Base-by-base conservation (phyloP, 225 moss, liverwort and hornwort genomes). In the Pseudoscleropodium purum region DNA sequence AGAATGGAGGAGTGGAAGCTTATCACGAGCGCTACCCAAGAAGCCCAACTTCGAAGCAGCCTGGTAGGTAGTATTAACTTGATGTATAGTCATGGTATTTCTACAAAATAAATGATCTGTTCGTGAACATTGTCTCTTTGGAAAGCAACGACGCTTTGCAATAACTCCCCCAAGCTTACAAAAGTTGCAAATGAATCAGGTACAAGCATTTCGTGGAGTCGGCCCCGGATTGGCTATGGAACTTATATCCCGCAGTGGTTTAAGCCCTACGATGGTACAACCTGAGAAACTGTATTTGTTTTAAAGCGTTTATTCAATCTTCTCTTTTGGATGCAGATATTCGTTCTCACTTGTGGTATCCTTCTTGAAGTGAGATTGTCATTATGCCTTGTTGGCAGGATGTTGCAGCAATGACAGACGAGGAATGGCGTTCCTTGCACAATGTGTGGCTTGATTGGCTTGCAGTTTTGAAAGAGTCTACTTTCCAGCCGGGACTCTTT, bases 401-500 rank as follows among this genome's bases (percentile, higher is more conserved):
- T 87, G 80, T 90, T 60, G 64, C 92, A 84, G 90, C 87, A 52
- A 90, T 93, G 93, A 87, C 91, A 64, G 92, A 92, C 69, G 91
- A 92, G 62, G 90, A 93, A 80, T 95, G 94, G 93, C 57, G 69
- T 75, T 90, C 91, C 78, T 88, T 93, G 91, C 90, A 95, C 85
- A 91, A 84, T 63, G 93, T 91, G 81, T 95, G 94, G 94, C 87
- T 93, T 79, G 90, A 91, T 74, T 95, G 94, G 94, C 91, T 95
- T 77, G 76, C 69, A 87, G 83, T 90, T 85, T 82, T 95, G 66
- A 85, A 90, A 76, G 92, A 91, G 64, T 87, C 89, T 60, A 85
- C 87, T 75, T 95, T 95, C 86, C 89, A 90, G 69, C 87, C 92
- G 80, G 92, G 94, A 80, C 77, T 92, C 41, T 49, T 91, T 66